These are phyloP conservation scores for Cutaneotrichosporon dermatis DNA, from an alignment of 1,284 basidiomycete species.

Conservation along the genomic window DNA sequence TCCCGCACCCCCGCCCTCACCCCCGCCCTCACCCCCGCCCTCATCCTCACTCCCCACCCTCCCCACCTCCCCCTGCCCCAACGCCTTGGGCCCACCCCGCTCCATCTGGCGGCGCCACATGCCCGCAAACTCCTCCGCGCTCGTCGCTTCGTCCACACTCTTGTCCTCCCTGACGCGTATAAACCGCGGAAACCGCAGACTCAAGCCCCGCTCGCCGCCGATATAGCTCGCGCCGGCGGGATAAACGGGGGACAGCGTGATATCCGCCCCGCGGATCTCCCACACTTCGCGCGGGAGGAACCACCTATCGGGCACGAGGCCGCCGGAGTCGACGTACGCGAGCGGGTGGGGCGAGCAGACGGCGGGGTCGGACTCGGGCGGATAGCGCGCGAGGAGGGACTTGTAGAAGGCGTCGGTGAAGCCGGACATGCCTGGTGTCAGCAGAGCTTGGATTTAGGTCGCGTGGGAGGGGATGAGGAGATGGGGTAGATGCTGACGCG, in stretches of 20 bases:
- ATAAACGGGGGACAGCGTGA: slow-evolving; percentile 85
- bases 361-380: slow-evolving; percentile 56
- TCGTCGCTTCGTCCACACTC: slow-evolving; percentile 53
- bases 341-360: slow-evolving; percentile 57
- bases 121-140: slow-evolving; percentile 57
- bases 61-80: not conserved
- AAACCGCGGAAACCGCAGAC: slow-evolving; percentile 56
- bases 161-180: slow-evolving; percentile 56
- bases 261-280: slow-evolving; percentile 86
- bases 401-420: slow-evolving; percentile 87
- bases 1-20: not conserved
- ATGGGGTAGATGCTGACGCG: too few species aligned
- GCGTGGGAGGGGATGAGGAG: too few species aligned
- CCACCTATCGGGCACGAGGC: slow-evolving; percentile 73
- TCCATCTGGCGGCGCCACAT: slow-evolving; percentile 62
- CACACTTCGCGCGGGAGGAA: slow-evolving; percentile 82
- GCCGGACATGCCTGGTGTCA: slow-evolving; percentile 53
- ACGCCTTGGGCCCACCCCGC: slow-evolving; percentile 2
- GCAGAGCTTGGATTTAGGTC: not conserved
- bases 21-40: not conserved
- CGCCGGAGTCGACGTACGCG: slow-evolving; percentile 69
- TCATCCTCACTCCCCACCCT: not conserved
- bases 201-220: slow-evolving; percentile 65
- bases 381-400: slow-evolving; percentile 63
- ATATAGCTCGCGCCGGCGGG: slow-evolving; percentile 70